Conservation (phyloP, 306 rosid genomes). For the Adenanthera pavonina region DNA sequence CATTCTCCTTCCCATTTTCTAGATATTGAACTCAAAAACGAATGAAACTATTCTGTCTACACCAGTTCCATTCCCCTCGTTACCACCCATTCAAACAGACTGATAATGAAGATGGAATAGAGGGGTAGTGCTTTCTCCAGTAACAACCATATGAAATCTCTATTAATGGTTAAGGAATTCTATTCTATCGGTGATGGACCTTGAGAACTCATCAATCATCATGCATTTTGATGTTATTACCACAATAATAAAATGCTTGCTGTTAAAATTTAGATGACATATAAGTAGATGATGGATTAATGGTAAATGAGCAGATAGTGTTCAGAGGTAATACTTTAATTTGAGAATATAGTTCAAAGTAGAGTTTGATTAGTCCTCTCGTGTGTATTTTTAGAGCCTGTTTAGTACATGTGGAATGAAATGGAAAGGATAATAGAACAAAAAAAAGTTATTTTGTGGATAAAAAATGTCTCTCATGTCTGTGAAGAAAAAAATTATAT, state of each 20-base stretch:
- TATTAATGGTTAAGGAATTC: not conserved
- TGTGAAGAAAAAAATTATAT: not conserved
- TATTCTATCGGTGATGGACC: not conserved
- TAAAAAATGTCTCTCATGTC: not conserved
- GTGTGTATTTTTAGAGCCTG: not conserved
- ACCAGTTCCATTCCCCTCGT: not conserved
- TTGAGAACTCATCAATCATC: not conserved
- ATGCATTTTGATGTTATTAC: not conserved
- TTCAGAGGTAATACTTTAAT: not conserved
- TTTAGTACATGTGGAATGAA: not conserved
- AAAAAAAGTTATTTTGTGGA: not conserved
- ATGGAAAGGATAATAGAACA: not conserved
- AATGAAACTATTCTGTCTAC: not conserved
- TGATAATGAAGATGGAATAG: too few species aligned
- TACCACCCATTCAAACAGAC: not conserved
- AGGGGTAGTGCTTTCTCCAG: not conserved
- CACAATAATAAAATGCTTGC: not conserved
- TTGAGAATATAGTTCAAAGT: constrained; percentile 21
- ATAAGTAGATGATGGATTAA: not conserved
- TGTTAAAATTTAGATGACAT: not conserved
- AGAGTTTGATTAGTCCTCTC: constrained; percentile 1
- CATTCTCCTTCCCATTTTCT: too few species aligned
- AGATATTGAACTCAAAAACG: not conserved
- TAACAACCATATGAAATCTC: not conserved
- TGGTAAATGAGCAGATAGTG: constrained; percentile 8